These are phyloP conservation scores for Paxillus rubicundulus DNA, from an alignment of 768 basidiomycete genomes.

Conservation along the genomic window DNA sequence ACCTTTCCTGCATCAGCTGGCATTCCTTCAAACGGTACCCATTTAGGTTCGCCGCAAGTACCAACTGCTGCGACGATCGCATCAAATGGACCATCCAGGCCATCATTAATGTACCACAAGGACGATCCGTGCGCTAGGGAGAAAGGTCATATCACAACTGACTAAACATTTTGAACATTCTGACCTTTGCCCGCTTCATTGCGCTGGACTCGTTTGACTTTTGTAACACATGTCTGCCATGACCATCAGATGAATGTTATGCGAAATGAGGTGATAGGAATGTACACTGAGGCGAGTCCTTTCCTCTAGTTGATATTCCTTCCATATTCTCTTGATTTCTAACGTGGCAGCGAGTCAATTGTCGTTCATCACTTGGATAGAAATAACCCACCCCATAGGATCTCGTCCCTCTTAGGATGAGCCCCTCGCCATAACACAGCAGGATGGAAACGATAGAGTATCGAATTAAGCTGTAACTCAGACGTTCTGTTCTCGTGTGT, in stretches of 20 bases:
- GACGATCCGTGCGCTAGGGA: slow-evolving; percentile 15
- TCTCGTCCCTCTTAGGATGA: slow-evolving; percentile 51
- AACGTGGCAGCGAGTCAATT: background rate
- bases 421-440: slow-evolving; percentile 40
- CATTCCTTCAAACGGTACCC: slow-evolving; percentile 45
- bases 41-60: slow-evolving; percentile 47
- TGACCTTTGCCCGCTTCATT: background rate
- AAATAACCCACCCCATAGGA: slow-evolving; percentile 37
- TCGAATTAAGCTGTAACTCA: slow-evolving; percentile 48
- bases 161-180: too few species aligned
- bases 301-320: slow-evolving; percentile 45
- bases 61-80: slow-evolving; percentile 49
- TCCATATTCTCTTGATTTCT: slow-evolving; percentile 46
- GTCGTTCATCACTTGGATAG: background rate
- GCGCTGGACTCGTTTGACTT: slow-evolving; percentile 29
- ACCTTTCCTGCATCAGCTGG: slow-evolving; percentile 27
- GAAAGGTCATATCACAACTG: background rate
- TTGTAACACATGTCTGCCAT: slow-evolving; percentile 35
- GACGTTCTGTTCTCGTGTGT: slow-evolving; percentile 50
- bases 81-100: slow-evolving; percentile 46
- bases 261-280: background rate
- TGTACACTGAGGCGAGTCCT: slow-evolving; percentile 44
- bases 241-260: background rate
- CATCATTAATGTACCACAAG: slow-evolving; percentile 49
- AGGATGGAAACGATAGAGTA: slow-evolving; percentile 52